Evolutionary conservation across 352 stramenopile genomes (phyloP).

Genomic region (Pythium dissimile): DNA sequence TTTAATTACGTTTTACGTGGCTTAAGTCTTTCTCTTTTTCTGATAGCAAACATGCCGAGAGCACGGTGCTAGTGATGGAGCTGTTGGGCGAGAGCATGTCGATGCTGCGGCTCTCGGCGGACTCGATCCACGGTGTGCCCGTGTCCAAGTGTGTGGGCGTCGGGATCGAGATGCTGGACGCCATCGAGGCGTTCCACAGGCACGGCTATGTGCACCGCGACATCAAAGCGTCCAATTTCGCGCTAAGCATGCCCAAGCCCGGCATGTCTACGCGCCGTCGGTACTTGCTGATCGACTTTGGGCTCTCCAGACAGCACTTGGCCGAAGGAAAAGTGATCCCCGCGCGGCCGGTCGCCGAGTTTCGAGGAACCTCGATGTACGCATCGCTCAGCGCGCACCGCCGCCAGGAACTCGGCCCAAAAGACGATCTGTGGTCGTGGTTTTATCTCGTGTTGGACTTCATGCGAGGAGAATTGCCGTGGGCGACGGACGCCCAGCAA

Average conservation of each 20-base stretch:
- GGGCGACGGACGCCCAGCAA: conserved; percentile 74
- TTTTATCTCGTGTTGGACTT: conserved; percentile 89
- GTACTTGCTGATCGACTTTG: conserved; percentile 87
- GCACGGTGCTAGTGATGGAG: conserved; percentile 87
- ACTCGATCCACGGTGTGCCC: conserved; percentile 77
- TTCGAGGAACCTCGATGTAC: conserved; percentile 88
- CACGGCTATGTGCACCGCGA: conserved; percentile 87
- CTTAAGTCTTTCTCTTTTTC: background rate
- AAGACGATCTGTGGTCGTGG: conserved; percentile 89
- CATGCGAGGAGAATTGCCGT: conserved; percentile 80
- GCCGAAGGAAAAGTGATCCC: conserved; percentile 61
- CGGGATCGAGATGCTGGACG: conserved; percentile 84
- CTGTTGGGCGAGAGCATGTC: conserved; percentile 87
- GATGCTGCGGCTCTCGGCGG: conserved; percentile 75
- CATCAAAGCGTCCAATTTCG: conserved; percentile 90
- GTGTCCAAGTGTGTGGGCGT: conserved; percentile 67
- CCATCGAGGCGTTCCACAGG: conserved; percentile 82
- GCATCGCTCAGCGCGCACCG: conserved; percentile 82
- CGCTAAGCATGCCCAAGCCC: conserved; percentile 49
- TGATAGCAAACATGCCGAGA: conserved; percentile 72
- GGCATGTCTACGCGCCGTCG: conserved; percentile 18
- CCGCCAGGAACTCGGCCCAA: conserved; percentile 72
- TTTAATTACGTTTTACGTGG: background rate
- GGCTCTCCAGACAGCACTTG: conserved; percentile 74
- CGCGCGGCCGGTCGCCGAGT: conserved; percentile 63